Conservation (phyloP, 2,329 filamentous ascomycete species). For the Talaromyces amestolkiae region DNA sequence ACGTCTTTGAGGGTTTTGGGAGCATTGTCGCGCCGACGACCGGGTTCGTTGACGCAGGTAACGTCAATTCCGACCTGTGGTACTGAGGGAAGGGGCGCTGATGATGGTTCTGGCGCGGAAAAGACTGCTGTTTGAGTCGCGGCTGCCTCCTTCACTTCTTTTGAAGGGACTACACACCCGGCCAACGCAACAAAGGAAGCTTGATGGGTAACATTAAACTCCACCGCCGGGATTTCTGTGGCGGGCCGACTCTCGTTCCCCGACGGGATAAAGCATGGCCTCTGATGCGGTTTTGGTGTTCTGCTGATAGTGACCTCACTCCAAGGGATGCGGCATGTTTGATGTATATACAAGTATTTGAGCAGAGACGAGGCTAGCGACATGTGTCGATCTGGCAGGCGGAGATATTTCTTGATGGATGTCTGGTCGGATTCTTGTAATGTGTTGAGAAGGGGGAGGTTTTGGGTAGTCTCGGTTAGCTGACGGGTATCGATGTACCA, state of each 20-base stretch:
- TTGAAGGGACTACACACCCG: conserved; percentile 40
- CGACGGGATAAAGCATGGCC: conserved; percentile 55
- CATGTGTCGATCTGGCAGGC: conserved; percentile 59
- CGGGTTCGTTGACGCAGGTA: conserved; percentile 59
- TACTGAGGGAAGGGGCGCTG: conserved; percentile 19
- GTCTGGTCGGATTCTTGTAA: conserved; percentile 51
- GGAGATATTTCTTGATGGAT: conserved; percentile 49
- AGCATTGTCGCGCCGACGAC: conserved; percentile 45
- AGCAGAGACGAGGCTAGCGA: conserved; percentile 60
- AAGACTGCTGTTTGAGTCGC: conserved; percentile 4
- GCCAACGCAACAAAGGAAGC: conserved; percentile 61
- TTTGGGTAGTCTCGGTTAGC: conserved; percentile 29
- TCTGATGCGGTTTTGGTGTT: conserved; percentile 47
- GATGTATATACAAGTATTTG: conserved; percentile 60
- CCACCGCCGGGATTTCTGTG: conserved; percentile 38
- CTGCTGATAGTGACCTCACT: conserved; percentile 54
- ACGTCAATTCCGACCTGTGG: conserved; percentile 60
- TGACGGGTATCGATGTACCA: conserved; percentile 47
- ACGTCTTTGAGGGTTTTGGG: conserved; percentile 52
- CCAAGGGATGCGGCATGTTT: conserved; percentile 57
- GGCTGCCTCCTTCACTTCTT: neutral
- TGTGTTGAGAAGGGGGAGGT: conserved; percentile 41
- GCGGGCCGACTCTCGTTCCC: conserved; percentile 20
- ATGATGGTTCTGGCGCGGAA: conserved; percentile 15
- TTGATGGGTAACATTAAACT: conserved; percentile 67